These are phyloP conservation scores for Paraglomus brasilianum DNA, from an alignment of 192 early-diverging fungal species.

Conservation along the genomic window DNA sequence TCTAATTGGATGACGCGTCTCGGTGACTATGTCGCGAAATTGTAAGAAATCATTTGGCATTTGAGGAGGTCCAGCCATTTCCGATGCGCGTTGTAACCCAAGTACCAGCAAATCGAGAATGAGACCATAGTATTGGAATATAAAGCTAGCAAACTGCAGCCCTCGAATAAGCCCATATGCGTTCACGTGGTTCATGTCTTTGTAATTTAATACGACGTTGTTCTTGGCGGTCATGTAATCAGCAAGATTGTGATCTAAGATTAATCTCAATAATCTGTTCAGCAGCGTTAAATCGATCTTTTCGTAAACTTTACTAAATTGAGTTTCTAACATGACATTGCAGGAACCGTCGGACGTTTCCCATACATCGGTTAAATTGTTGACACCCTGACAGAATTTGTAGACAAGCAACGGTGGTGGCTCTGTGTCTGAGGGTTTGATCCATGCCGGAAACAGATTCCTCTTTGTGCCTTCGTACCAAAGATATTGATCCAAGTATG, in stretches of 20 bases:
- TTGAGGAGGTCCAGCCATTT: constrained; percentile 93
- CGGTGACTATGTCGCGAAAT: constrained; percentile 86
- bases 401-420: constrained; percentile 95
- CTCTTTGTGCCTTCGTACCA: constrained; percentile 99
- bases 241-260: constrained; percentile 99
- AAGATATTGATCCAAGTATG: constrained; percentile 98
- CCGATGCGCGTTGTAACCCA: constrained; percentile 90
- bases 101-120: constrained; percentile 93
- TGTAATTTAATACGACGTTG: constrained; percentile 96
- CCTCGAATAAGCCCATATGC: constrained; percentile 95
- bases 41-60: constrained; percentile 97
- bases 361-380: constrained; percentile 97
- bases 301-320: constrained; percentile 88
- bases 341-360: constrained; percentile 86
- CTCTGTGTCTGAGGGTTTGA: constrained; percentile 96
- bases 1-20: constrained; percentile 95
- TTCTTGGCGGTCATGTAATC: constrained; percentile 99
- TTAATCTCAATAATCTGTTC: constrained; percentile 87
- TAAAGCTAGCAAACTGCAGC: constrained; percentile 95
- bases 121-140: constrained; percentile 99
- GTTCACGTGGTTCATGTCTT: constrained; percentile 99
- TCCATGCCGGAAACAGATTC: constrained; percentile 97
- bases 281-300: constrained; percentile 97
- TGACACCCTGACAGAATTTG: constrained; percentile 95
- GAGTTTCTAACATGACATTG: constrained; percentile 96